Percentiles rank a stretch among this genome's conserved stretches.
phyloP scores from a whole-genome alignment of 768 basidiomycete genomes.

The Pholiota molesta region DNA sequence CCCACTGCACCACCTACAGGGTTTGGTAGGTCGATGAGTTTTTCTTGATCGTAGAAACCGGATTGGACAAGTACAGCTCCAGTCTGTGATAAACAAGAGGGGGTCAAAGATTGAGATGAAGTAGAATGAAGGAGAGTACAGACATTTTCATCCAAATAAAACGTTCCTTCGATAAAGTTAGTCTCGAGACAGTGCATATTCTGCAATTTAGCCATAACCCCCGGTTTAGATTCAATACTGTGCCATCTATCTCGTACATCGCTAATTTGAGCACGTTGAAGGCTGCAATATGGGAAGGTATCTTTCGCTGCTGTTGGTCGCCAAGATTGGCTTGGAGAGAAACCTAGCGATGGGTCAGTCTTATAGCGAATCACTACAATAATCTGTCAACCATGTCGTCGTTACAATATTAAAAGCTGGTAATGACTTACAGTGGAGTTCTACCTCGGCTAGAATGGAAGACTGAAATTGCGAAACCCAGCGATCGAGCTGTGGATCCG shows the following conservation, averaged over 20 bases:
- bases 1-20: conserved; percentile 16
- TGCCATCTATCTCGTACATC: conserved; percentile 9
- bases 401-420: not conserved
- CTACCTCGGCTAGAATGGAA: conserved; percentile 3
- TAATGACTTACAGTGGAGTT: not conserved
- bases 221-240: not conserved
- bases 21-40: not conserved
- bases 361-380: conserved; percentile 7
- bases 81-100: no score
- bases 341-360: not conserved
- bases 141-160: conserved; percentile 15
- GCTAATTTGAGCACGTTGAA: conserved; percentile 9
- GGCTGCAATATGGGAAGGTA: conserved; percentile 16
- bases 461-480: conserved; percentile 1
- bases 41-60: conserved; percentile 16
- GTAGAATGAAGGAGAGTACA: not conserved
- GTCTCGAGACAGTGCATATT: conserved; percentile 22
- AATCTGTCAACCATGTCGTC: not conserved
- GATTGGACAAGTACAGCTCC: conserved; percentile 13
- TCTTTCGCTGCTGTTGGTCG: conserved; percentile 4
- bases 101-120: no score
- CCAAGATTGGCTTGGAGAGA: conserved; percentile 14
- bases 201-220: conserved; percentile 7
- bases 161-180: conserved; percentile 19
- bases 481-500: not conserved